phyloP scores from a whole-genome alignment of 176 grass and related monocot genomes.

The Coix lacrymajobi region DNA sequence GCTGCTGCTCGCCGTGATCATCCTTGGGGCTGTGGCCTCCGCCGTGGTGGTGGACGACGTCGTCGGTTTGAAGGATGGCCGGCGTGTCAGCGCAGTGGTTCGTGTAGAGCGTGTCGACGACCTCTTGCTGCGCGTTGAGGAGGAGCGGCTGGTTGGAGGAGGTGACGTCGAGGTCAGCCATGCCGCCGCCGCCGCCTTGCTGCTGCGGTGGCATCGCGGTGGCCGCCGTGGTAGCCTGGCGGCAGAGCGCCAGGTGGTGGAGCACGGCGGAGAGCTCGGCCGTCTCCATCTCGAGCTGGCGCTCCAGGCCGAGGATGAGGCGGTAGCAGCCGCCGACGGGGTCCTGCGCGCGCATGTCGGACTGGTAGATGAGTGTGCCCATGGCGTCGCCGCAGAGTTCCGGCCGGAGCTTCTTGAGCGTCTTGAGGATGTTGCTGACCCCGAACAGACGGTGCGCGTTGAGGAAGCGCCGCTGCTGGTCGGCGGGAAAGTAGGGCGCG shows the following conservation, averaged over 20 bases:
- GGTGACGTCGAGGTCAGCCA: constrained; percentile 14
- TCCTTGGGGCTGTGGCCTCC: not conserved
- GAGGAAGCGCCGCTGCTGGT: constrained; percentile 60
- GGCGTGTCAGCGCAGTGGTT: not conserved
- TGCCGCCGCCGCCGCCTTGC: not conserved
- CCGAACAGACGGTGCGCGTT: constrained; percentile 67
- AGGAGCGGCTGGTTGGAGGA: constrained; percentile 27
- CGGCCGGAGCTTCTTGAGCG: constrained; percentile 16
- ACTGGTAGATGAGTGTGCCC: constrained; percentile 47
- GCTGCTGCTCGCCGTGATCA: constrained; percentile 21
- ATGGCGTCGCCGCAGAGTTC: constrained; percentile 47
- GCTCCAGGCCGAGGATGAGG: constrained; percentile 18
- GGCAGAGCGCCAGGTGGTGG: constrained; percentile 21
- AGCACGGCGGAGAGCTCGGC: constrained; percentile 25
- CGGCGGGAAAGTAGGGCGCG: constrained; percentile 61
- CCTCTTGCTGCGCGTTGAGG: constrained; percentile 8
- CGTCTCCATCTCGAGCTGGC: not conserved
- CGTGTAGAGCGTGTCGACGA: constrained; percentile 24
- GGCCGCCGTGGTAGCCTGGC: not conserved
- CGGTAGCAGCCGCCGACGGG: constrained; percentile 40
- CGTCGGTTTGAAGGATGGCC: not conserved
- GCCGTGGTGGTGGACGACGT: not conserved
- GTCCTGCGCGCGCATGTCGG: constrained; percentile 40
- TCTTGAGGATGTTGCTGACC: constrained; percentile 62
- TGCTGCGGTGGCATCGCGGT: not conserved